A percentile compares a stretch with the other conserved stretches of the same genome.
Conservation (phyloP, 176 grass and related monocot genomes). For the Phragmites australis region DNA sequence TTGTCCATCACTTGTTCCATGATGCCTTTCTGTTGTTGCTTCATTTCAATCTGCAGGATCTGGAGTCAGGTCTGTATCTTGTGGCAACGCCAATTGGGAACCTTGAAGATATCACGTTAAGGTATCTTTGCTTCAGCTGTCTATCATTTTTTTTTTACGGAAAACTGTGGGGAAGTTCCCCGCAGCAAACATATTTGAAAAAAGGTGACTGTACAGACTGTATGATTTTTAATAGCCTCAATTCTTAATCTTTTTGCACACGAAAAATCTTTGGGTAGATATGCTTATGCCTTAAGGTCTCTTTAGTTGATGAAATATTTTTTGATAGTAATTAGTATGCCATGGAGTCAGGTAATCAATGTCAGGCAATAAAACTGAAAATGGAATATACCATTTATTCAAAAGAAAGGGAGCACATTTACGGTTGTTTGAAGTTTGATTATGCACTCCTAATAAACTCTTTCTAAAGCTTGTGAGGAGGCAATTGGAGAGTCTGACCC, state of each 20-base stretch:
- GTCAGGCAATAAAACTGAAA: background rate
- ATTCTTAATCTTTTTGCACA: background rate
- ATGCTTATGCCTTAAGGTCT: conserved; percentile 10
- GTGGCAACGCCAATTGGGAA: conserved; percentile 98
- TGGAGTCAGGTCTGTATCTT: conserved; percentile 84
- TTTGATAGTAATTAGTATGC: background rate
- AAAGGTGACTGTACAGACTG: no score
- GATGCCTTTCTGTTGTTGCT: background rate
- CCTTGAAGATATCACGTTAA: conserved; percentile 95
- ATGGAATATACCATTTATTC: background rate
- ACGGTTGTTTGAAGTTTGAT: background rate
- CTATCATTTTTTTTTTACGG: background rate
- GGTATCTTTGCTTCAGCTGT: conserved; percentile 48
- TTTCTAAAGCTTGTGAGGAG: background rate
- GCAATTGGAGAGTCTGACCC: background rate
- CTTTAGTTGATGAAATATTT: conserved; percentile 4
- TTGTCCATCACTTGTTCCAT: background rate
- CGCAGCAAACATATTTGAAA: no score
- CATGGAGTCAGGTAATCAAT: background rate
- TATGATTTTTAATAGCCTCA: background rate
- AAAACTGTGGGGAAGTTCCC: no score
- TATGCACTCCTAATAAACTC: background rate
- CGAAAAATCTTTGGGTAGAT: background rate
- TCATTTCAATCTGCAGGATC: conserved; percentile 46
- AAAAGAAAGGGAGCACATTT: background rate